A percentile compares a stretch with the other conserved stretches of the same genome.
Evolutionary conservation across 2,329 filamentous ascomycete species (phyloP).

Genomic region (Penicillium sp.): DNA sequence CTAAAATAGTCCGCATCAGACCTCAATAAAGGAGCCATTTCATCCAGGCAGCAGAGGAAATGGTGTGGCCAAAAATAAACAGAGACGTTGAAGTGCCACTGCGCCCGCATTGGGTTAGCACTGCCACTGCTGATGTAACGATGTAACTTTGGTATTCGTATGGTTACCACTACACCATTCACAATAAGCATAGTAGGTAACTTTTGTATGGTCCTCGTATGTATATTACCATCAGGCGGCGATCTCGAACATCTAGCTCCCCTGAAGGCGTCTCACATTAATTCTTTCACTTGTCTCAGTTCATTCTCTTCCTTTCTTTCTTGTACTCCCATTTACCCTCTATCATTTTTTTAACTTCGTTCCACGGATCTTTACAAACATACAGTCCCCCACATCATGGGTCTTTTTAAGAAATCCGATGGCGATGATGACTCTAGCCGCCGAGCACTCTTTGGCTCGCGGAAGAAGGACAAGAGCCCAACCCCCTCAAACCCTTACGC

Average conservation of each 20-base stretch:
- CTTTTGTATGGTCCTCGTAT: neutral
- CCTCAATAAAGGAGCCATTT: slow-evolving; percentile 25
- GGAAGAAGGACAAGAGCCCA: slow-evolving; percentile 54
- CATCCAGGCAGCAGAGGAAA: slow-evolving; percentile 19
- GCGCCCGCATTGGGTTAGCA: slow-evolving; percentile 19
- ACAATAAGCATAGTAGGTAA: neutral
- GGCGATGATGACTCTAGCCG: slow-evolving; percentile 53
- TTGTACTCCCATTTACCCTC: neutral
- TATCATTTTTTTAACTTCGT: slow-evolving; percentile 1
- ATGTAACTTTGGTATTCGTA: slow-evolving; percentile 14
- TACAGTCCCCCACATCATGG: slow-evolving; percentile 21
- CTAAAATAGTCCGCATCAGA: slow-evolving; percentile 45
- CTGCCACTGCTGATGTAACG: slow-evolving; percentile 10
- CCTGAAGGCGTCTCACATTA: slow-evolving; percentile 13
- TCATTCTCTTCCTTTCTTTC: slow-evolving; percentile 5
- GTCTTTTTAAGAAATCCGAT: slow-evolving; percentile 53
- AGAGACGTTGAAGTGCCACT: slow-evolving; percentile 15
- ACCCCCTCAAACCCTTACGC: slow-evolving; percentile 57
- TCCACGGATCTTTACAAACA: neutral
- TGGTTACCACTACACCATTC: neutral
- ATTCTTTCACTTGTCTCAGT: slow-evolving; percentile 10
- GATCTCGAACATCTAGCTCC: slow-evolving; percentile 9
- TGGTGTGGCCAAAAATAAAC: slow-evolving; percentile 22
- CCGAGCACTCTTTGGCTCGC: slow-evolving; percentile 58
- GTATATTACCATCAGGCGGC: slow-evolving; percentile 7